Evolutionary conservation across 345 rosid species (phyloP).

Genomic region (Rhizophora mangle): DNA sequence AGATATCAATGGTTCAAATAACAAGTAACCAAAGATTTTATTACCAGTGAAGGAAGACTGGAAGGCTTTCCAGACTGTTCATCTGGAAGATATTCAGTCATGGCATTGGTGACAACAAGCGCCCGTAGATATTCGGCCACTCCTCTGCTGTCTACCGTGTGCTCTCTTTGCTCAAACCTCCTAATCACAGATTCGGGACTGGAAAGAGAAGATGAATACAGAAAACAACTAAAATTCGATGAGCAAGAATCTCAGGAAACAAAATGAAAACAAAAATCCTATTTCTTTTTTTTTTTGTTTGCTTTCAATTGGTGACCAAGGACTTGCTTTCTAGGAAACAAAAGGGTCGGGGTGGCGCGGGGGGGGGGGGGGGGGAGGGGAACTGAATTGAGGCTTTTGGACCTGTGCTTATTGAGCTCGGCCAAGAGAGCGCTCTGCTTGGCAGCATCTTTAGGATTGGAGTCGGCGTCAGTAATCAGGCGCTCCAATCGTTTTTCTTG

Average conservation of each 20-base stretch:
- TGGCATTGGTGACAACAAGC: constrained; percentile 73
- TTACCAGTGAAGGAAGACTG: constrained; percentile 84
- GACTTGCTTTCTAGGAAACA: too few relatives aligned
- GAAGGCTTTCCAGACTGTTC: constrained; percentile 76
- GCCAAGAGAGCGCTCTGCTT: constrained; percentile 66
- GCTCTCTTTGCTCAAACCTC: constrained; percentile 84
- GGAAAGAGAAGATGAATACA: constrained; percentile 3
- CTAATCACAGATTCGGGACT: constrained; percentile 92
- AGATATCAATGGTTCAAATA: background rate
- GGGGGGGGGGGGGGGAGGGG: too few relatives aligned
- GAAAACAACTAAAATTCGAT: background rate
- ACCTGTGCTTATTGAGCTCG: constrained; percentile 92
- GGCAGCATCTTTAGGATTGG: constrained; percentile 68
- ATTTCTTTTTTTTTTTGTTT: too few relatives aligned
- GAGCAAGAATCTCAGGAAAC: background rate
- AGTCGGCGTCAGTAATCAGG: constrained; percentile 76
- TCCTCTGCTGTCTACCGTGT: constrained; percentile 75
- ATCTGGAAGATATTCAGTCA: constrained; percentile 90
- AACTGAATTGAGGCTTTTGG: background rate
- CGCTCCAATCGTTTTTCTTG: constrained; percentile 67
- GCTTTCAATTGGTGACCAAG: too few relatives aligned
- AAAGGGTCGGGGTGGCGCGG: too few relatives aligned
- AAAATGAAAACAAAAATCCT: background rate
- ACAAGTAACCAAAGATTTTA: background rate
- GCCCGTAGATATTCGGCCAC: constrained; percentile 91